These are phyloP conservation scores for Epichloe coenophiala DNA, from an alignment of 2,329 filamentous ascomycete species.

Conservation along the genomic window DNA sequence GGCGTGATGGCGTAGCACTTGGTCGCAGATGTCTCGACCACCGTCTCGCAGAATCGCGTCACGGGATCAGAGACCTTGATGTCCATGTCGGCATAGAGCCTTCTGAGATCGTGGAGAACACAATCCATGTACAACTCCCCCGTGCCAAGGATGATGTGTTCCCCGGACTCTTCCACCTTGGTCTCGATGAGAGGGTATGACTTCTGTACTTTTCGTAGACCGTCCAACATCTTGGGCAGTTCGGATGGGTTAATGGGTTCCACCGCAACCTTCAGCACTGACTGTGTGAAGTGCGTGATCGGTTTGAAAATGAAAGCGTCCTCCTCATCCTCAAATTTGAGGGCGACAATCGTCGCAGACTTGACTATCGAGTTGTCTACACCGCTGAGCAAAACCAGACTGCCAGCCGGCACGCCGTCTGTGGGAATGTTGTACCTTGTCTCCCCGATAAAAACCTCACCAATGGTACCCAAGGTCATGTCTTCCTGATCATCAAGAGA, in stretches of 20 bases:
- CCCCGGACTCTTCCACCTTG: slow-evolving; percentile 97
- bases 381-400: slow-evolving; percentile 80
- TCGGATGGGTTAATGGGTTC: slow-evolving; percentile 98
- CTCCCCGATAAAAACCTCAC: slow-evolving; percentile 79
- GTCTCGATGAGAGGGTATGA: slow-evolving; percentile 92
- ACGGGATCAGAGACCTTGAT: slow-evolving; percentile 98
- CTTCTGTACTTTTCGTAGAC: slow-evolving; percentile 92
- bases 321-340: slow-evolving; percentile 70
- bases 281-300: slow-evolving; percentile 88
- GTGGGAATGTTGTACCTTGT: slow-evolving; percentile 87
- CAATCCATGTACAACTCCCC: slow-evolving; percentile 99
- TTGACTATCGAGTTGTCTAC: slow-evolving; percentile 98
- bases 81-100: slow-evolving; percentile 97
- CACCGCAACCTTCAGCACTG: slow-evolving; percentile 93
- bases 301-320: slow-evolving; percentile 93
- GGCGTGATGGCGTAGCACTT: slow-evolving; percentile 97
- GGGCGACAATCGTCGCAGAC: slow-evolving; percentile 77
- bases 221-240: slow-evolving; percentile 96
- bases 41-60: slow-evolving; percentile 93
- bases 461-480: slow-evolving; percentile 77
- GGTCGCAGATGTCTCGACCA: slow-evolving; percentile 91
- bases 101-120: slow-evolving; percentile 83
- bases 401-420: slow-evolving; percentile 85
- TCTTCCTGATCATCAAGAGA: slow-evolving; percentile 96
- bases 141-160: slow-evolving; percentile 88